Evolutionary conservation across 2,329 filamentous ascomycete genomes (phyloP), one percentile per base, ranked within the genome.

Genomic region (Chalaropsis ovoidea): DNA sequence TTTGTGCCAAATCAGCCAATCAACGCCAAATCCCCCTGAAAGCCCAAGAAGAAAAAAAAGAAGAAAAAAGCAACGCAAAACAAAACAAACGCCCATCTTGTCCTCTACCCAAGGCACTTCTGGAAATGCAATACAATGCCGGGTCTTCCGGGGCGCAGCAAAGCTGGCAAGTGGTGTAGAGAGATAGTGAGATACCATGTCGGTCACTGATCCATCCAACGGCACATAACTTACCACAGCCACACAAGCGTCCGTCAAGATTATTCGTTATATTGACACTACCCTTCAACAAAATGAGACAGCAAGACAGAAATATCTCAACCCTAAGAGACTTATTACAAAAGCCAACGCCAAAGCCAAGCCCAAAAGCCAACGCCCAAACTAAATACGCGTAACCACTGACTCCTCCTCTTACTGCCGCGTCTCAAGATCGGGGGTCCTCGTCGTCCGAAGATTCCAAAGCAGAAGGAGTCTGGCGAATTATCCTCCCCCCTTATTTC

Each of bases 11-110:
- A 58, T 39, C 13, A 19, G 5, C 27, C 54, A 58, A 58, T 58
- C 27, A 58, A 35, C 19, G 5, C 15, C 54, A 15, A 58, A 58
- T 58, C 54, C 54, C 54, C 54, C 54, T 58, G 54, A 58, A 58
- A 58, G 27, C 27, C 54, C n/a, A 17, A 35, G 52, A 56, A 31
- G 15, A 15, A 17, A 56, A 56, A 56, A 24, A 17, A 19, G 17
- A 47, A 47, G 8, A 13, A 24, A 8, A 47, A 47, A n/a, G 8
- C 15, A n/a, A 47, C 15, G 4, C 43, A 47, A n/a, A 8, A 58
- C 54, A 39, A 35, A 58, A 11, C 5, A 58, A 58, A 58, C 17
- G 27, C 54, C 10, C 31, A 31, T 58, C 15, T 58, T 58, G 27
- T n/a, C 31, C 31, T 58, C 39, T n/a, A 15, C 54, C 17, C 27